phyloP scores from a whole-genome alignment of 805 yeast species.

The Wickerhamiella sorbophila region DNA sequence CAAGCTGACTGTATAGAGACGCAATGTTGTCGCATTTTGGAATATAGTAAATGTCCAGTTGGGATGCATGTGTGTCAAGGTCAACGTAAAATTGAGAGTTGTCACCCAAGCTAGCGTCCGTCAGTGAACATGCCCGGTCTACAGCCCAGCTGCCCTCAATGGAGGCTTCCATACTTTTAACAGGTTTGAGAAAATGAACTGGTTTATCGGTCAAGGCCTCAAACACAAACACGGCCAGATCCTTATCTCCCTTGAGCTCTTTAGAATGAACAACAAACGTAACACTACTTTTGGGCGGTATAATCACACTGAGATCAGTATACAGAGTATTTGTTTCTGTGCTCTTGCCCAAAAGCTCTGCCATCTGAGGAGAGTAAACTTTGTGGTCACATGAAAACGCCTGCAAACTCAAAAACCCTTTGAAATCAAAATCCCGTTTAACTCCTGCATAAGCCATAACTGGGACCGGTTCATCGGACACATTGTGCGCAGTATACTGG shows the following conservation, averaged over 20 bases:
- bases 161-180: neutral
- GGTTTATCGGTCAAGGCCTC: neutral
- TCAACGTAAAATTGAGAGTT: neutral
- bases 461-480: neutral
- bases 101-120: neutral
- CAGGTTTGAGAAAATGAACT: neutral
- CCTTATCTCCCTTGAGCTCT: neutral
- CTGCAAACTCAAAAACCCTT: neutral
- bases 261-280: neutral
- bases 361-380: neutral
- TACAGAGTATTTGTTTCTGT: neutral
- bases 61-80: neutral
- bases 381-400: neutral
- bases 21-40: neutral
- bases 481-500: constrained; percentile 1
- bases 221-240: neutral
- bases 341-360: neutral
- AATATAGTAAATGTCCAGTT: neutral
- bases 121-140: neutral
- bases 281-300: neutral
- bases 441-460: neutral
- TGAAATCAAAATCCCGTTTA: neutral
- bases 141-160: neutral
- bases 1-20: neutral
- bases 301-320: neutral